phyloP scores from a whole-genome alignment of 805 yeast species.

The Grigorovia yakushimaensis region DNA sequence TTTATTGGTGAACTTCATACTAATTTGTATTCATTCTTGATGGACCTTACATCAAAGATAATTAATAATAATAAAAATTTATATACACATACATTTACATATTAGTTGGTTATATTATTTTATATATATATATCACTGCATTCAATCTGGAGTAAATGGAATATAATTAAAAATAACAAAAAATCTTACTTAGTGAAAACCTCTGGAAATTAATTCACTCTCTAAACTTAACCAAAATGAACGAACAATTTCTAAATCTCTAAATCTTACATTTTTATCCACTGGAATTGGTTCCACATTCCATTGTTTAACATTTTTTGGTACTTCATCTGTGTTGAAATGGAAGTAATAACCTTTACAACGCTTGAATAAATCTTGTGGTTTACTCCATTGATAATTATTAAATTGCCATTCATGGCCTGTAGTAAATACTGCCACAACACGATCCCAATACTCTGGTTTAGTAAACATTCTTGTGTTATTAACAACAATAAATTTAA shows the following conservation, averaged over 20 bases:
- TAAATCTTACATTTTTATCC: conserved; percentile 76
- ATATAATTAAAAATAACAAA: too few species aligned
- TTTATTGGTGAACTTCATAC: conserved; percentile 12
- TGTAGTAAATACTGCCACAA: conserved; percentile 88
- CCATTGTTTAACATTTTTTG: conserved; percentile 73
- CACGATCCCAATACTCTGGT: conserved; percentile 97
- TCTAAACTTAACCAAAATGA: conserved; percentile 81
- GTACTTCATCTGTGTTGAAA: conserved; percentile 71
- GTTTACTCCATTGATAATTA: conserved; percentile 73
- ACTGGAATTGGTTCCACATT: conserved; percentile 70
- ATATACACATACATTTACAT: neutral
- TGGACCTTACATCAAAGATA: neutral
- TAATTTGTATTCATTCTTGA: neutral
- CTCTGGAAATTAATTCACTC: conserved; percentile 56
- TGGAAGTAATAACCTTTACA: conserved; percentile 75
- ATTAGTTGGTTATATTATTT: neutral
- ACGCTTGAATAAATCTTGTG: conserved; percentile 69
- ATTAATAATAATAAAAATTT: too few species aligned
- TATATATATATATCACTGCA: too few species aligned
- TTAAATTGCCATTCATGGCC: conserved; percentile 98
- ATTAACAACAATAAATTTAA: conserved; percentile 58
- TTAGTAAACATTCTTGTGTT: conserved; percentile 79
- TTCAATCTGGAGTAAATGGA: neutral
- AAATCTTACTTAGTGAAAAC: conserved; percentile 40
- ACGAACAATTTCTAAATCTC: conserved; percentile 80